phyloP scores from a whole-genome alignment of 2,329 filamentous ascomycete genomes.

The Fusarium nygamai region DNA sequence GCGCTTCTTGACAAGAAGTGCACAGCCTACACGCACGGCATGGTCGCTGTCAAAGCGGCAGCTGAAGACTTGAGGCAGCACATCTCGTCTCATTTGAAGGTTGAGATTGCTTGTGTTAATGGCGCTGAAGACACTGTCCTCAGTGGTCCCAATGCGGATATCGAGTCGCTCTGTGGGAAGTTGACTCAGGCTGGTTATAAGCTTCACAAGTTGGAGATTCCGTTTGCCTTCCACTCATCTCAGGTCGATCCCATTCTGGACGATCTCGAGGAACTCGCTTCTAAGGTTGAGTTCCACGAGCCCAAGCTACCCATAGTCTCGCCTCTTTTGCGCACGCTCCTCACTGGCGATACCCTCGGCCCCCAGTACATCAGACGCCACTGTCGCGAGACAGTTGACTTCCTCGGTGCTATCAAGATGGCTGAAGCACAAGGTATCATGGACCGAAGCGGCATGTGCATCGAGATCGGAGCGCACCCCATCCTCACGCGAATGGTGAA shows the following conservation, averaged over 20 bases:
- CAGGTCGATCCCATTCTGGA: slow-evolving; percentile 66
- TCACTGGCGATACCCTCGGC: slow-evolving; percentile 68
- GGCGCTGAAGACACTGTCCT: slow-evolving; percentile 79
- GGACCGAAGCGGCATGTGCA: slow-evolving; percentile 67
- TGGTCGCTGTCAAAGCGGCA: slow-evolving; percentile 26
- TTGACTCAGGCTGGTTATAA: slow-evolving; percentile 51
- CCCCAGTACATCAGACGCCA: slow-evolving; percentile 69
- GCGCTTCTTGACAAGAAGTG: neutral
- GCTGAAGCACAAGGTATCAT: slow-evolving; percentile 60
- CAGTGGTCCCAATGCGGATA: slow-evolving; percentile 54
- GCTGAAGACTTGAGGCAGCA: neutral
- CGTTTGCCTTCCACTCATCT: slow-evolving; percentile 64
- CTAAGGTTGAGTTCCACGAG: slow-evolving; percentile 50
- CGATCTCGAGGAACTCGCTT: slow-evolving; percentile 63
- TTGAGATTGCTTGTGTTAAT: slow-evolving; percentile 77
- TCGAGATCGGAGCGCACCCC: slow-evolving; percentile 76
- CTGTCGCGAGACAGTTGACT: slow-evolving; percentile 73
- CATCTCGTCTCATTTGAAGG: slow-evolving; percentile 47
- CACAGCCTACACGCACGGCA: slow-evolving; percentile 11
- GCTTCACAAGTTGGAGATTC: slow-evolving; percentile 58
- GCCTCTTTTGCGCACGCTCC: slow-evolving; percentile 54
- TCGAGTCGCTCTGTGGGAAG: slow-evolving; percentile 55
- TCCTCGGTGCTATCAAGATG: slow-evolving; percentile 65
- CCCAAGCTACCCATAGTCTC: slow-evolving; percentile 60
- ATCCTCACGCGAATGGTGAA: slow-evolving; percentile 72